Evolutionary conservation across 2,329 filamentous ascomycete species (phyloP).

Genomic region (Hymenoscyphus fraxineus): DNA sequence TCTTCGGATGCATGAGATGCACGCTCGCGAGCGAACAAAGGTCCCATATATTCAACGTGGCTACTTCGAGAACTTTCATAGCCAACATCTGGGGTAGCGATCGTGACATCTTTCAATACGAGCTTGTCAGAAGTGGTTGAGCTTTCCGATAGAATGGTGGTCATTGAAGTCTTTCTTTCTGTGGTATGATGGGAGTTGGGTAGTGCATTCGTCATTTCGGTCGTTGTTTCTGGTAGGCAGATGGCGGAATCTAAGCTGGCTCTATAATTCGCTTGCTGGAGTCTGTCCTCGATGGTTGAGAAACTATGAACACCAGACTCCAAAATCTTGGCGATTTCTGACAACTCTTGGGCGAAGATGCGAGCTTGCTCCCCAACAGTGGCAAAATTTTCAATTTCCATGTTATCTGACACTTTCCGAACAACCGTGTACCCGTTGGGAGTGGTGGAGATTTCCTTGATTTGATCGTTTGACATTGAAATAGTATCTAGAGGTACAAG

Average conservation of each 20-base stretch:
- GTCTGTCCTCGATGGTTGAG: background rate
- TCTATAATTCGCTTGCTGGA: background rate
- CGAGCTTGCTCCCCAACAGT: background rate
- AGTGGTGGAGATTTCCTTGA: background rate
- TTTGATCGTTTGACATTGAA: background rate
- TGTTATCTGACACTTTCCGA: background rate
- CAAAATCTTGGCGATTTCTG: conserved; percentile 2
- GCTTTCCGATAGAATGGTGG: conserved; percentile 3
- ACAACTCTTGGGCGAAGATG: conserved; percentile 1
- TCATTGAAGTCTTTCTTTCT: conserved; percentile 2
- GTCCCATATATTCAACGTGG: background rate
- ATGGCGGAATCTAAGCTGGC: background rate
- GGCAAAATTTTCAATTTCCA: background rate
- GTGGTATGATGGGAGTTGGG: background rate
- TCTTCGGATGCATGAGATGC: background rate
- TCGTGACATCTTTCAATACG: conserved; percentile 4
- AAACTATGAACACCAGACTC: conserved; percentile 1
- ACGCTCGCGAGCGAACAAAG: background rate
- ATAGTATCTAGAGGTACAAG: background rate
- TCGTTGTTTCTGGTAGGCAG: background rate
- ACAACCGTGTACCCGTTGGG: background rate
- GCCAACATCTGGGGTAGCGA: background rate
- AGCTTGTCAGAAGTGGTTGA: conserved; percentile 1
- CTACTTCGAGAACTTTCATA: background rate
- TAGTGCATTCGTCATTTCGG: background rate